A percentile compares a stretch with the other conserved stretches of the same genome.
Conservation (phyloP, 306 rosid species). For the Crataegus laevigata region DNA sequence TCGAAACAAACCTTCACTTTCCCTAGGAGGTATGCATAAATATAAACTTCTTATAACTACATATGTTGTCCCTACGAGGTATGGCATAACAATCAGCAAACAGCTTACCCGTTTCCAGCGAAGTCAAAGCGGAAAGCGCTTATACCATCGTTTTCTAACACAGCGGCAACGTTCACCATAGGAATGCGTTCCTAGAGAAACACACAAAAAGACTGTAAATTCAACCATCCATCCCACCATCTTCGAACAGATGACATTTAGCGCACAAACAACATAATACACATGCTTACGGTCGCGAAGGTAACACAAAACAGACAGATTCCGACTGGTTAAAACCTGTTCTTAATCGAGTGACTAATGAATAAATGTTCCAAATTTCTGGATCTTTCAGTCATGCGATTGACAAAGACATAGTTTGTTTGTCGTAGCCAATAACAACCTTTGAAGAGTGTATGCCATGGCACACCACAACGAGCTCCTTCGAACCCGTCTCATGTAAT, state of each 20-base stretch:
- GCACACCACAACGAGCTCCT: constrained; percentile 57
- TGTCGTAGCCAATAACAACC: constrained; percentile 44
- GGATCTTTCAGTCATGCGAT: neutral
- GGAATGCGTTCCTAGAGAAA: constrained; percentile 66
- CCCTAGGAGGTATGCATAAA: constrained; percentile 38
- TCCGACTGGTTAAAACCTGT: neutral
- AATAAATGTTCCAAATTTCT: neutral
- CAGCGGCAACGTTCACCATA: constrained; percentile 73
- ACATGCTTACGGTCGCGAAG: neutral
- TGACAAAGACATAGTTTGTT: neutral
- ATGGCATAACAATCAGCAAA: neutral
- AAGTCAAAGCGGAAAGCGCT: constrained; percentile 82
- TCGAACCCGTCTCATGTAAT: constrained; percentile 57
- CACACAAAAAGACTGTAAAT: neutral
- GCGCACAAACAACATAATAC: neutral
- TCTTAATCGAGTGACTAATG: neutral
- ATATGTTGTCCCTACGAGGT: constrained; percentile 40
- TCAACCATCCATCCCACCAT: constrained; percentile 8
- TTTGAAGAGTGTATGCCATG: constrained; percentile 86
- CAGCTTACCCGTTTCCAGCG: constrained; percentile 82
- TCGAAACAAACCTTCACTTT: constrained; percentile 78
- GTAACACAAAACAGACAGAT: neutral
- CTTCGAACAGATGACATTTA: constrained; percentile 1
- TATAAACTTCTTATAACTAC: too few species aligned
- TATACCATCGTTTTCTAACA: constrained; percentile 45